Evolutionary conservation across 768 basidiomycete species (phyloP).

Genomic region (Lactarius deliciosus): DNA sequence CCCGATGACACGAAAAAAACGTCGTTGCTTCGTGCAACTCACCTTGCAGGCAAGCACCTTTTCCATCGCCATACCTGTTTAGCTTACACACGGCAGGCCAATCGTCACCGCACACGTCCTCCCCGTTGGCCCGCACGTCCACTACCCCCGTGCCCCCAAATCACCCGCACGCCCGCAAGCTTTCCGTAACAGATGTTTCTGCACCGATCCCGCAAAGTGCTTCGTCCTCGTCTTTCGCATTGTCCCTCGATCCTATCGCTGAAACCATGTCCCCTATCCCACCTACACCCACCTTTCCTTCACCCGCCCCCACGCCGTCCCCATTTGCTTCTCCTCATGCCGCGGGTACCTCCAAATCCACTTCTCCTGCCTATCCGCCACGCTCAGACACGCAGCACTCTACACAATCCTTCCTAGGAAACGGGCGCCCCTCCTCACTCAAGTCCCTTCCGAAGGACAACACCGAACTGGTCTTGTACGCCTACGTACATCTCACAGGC

Average conservation of each 20-base stretch:
- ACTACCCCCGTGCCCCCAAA: conserved; percentile 43
- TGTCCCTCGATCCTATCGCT: conserved; percentile 39
- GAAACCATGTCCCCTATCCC: conserved; percentile 35
- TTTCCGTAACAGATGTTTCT: conserved; percentile 44
- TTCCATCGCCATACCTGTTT: not conserved
- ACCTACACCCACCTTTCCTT: conserved; percentile 35
- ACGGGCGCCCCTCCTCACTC: conserved; percentile 25
- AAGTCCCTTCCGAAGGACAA: conserved; percentile 18
- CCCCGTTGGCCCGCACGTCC: conserved; percentile 52
- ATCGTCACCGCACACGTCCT: conserved; percentile 29
- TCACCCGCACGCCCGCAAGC: conserved; percentile 78
- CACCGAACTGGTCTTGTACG: conserved; percentile 73
- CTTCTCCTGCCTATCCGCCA: conserved; percentile 32
- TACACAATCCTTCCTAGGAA: conserved; percentile 31
- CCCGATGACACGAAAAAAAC: conserved; percentile 19
- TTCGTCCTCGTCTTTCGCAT: conserved; percentile 36
- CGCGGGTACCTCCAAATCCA: conserved; percentile 18
- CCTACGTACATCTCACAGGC: conserved; percentile 80
- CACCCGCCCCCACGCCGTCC: conserved; percentile 35
- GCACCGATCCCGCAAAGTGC: conserved; percentile 33
- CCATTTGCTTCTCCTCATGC: conserved; percentile 14
- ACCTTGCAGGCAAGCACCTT: conserved; percentile 13
- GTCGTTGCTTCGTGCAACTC: conserved; percentile 23
- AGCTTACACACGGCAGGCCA: conserved; percentile 10
- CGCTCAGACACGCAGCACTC: conserved; percentile 33